Conservation (phyloP, 1,284 basidiomycete genomes). For the Tilletia indica region DNA sequence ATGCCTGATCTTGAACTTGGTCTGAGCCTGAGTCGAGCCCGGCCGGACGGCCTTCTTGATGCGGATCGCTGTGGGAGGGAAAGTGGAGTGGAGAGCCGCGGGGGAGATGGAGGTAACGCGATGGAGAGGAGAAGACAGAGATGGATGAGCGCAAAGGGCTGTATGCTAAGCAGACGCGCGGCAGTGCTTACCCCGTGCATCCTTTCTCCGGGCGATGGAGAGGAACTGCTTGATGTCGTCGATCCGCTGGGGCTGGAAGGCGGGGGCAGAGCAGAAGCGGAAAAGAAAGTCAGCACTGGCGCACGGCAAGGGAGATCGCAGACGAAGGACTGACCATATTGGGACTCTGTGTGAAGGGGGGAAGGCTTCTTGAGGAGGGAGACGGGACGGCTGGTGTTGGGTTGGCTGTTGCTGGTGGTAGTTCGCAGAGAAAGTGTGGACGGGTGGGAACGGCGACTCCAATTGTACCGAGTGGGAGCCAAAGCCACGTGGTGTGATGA, state of each 20-base stretch:
- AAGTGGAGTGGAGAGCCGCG: neutral
- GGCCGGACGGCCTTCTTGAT: conserved; percentile 85
- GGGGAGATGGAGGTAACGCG: neutral
- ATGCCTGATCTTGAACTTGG: conserved; percentile 99
- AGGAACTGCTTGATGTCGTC: conserved; percentile 99
- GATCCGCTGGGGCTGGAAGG: conserved; percentile 86
- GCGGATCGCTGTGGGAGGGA: conserved; percentile 71
- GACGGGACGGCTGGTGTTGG: neutral
- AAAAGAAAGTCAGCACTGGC: neutral
- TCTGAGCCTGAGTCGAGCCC: conserved; percentile 65
- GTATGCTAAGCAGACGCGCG: neutral
- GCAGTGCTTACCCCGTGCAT: conserved; percentile 61
- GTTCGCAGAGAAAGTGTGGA: neutral
- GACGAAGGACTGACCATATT: neutral
- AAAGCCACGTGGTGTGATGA: too few species aligned
- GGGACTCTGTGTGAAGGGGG: neutral
- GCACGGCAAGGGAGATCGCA: neutral
- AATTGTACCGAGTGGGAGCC: too few species aligned
- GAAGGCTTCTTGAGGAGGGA: neutral
- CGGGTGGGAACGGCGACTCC: too few species aligned
- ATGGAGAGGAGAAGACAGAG: neutral
- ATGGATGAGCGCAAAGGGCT: neutral
- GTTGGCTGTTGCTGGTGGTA: neutral
- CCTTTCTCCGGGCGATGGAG: conserved; percentile 81
- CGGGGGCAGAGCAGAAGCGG: neutral